Conservation (phyloP, 805 yeast genomes). For the Cyberlindnera samutprakarnensis region DNA sequence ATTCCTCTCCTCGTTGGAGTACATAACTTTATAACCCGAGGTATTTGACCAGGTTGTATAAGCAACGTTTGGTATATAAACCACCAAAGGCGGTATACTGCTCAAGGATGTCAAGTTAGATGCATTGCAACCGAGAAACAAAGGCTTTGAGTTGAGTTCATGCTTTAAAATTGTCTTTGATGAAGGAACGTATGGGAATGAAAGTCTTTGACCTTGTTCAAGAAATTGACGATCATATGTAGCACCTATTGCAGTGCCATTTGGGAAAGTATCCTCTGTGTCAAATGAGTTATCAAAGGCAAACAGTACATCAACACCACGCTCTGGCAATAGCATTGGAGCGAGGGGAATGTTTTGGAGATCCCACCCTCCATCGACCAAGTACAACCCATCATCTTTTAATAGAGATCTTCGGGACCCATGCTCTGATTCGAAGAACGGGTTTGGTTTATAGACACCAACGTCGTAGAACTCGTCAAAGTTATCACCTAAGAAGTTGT, state of each 20-base stretch:
- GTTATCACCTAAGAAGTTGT: conserved; percentile 36
- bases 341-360: conserved; percentile 53
- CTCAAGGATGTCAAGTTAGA: conserved; percentile 39
- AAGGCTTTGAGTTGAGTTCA: conserved; percentile 63
- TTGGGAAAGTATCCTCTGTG: conserved; percentile 54
- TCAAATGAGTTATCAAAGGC: conserved; percentile 67
- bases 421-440: conserved; percentile 42
- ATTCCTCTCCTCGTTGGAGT: conserved; percentile 47
- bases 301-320: conserved; percentile 55
- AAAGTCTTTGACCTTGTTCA: conserved; percentile 42
- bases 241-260: conserved; percentile 45
- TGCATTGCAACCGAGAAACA: conserved; percentile 80
- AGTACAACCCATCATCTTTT: conserved; percentile 35
- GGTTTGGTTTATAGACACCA: conserved; percentile 55
- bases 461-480: conserved; percentile 48
- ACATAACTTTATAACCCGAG: conserved; percentile 61
- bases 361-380: conserved; percentile 74
- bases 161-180: conserved; percentile 41
- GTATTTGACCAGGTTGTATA: conserved; percentile 60
- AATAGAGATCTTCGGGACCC: conserved; percentile 32
- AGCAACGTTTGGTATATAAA: conserved; percentile 70
- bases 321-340: conserved; percentile 52
- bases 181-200: conserved; percentile 83
- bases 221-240: conserved; percentile 55
- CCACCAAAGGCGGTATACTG: conserved; percentile 57